Conservation (phyloP, 768 basidiomycete genomes). For the Leccinum fibrillosum region DNA sequence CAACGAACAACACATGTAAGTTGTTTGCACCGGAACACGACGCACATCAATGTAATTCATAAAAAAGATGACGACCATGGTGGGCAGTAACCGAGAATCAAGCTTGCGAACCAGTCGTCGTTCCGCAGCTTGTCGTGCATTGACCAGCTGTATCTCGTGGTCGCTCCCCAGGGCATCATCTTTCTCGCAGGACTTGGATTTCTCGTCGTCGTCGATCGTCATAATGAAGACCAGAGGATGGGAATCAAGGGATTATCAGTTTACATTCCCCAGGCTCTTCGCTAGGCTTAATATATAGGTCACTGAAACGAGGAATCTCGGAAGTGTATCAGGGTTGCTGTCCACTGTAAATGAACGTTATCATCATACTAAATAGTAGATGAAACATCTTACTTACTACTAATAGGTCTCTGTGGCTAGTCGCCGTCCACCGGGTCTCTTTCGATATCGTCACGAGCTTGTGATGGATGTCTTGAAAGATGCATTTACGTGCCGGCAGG, state of each 20-base stretch:
- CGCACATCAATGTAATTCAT: conserved; percentile 4
- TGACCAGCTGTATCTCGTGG: neutral
- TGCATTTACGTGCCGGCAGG: neutral
- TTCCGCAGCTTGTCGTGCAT: neutral
- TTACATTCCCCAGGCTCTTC: neutral
- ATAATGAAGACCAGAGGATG: neutral
- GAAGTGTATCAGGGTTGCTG: neutral
- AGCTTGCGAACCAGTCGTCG: neutral
- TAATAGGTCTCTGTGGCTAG: neutral
- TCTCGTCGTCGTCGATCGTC: neutral
- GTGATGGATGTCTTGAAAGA: neutral
- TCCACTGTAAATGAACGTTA: neutral
- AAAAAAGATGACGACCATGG: neutral
- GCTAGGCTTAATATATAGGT: neutral
- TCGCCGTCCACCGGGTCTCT: neutral
- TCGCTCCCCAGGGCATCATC: neutral
- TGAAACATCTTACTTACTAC: neutral
- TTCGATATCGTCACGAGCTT: neutral
- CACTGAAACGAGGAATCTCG: neutral
- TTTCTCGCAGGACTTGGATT: neutral
- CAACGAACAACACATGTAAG: neutral
- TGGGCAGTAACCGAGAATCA: neutral
- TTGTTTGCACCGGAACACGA: neutral
- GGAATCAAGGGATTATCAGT: neutral
- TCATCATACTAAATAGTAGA: neutral